These are phyloP conservation scores for Saitozyma sp. DNA, from an alignment of 768 basidiomycete species.

Conservation along the genomic window DNA sequence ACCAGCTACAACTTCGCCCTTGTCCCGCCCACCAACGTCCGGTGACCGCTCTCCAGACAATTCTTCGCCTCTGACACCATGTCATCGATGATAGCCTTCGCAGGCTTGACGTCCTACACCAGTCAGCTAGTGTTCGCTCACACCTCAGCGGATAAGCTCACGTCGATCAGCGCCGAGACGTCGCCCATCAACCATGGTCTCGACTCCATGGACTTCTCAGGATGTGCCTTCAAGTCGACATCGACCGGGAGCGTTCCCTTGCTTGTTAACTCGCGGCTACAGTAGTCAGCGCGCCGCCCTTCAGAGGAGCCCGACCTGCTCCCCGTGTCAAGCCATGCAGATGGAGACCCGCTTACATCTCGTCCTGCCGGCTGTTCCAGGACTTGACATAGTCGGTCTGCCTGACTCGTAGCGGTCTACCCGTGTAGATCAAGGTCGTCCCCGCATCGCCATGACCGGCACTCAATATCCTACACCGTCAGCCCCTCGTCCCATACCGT, in stretches of 20 bases:
- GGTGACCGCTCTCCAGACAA: slow-evolving; percentile 55
- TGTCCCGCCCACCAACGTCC: slow-evolving; percentile 6
- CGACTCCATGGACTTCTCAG: slow-evolving; percentile 70
- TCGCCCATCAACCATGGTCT: slow-evolving; percentile 81
- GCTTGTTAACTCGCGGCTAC: slow-evolving; percentile 73
- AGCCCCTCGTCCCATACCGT: slow-evolving; percentile 1
- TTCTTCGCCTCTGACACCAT: slow-evolving; percentile 75
- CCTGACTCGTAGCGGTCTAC: slow-evolving; percentile 80
- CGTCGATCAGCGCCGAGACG: slow-evolving; percentile 62
- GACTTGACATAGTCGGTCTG: slow-evolving; percentile 81
- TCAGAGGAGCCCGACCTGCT: not conserved
- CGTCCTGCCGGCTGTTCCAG: slow-evolving; percentile 59
- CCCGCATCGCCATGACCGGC: slow-evolving; percentile 68
- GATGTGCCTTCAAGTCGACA: slow-evolving; percentile 72
- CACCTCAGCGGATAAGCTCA: slow-evolving; percentile 12
- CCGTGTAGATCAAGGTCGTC: slow-evolving; percentile 85
- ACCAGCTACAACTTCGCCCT: slow-evolving; percentile 37
- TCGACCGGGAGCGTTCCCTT: slow-evolving; percentile 79
- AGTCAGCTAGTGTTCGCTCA: slow-evolving; percentile 4
- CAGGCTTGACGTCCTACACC: slow-evolving; percentile 70
- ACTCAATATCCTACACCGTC: slow-evolving; percentile 20
- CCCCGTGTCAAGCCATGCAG: not conserved
- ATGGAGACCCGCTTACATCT: slow-evolving; percentile 28
- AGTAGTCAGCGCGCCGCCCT: slow-evolving; percentile 2
- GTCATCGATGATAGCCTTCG: slow-evolving; percentile 75